Evolutionary conservation across 805 yeast genomes (phyloP).

Genomic region (Saccharomycopsis sp.): DNA sequence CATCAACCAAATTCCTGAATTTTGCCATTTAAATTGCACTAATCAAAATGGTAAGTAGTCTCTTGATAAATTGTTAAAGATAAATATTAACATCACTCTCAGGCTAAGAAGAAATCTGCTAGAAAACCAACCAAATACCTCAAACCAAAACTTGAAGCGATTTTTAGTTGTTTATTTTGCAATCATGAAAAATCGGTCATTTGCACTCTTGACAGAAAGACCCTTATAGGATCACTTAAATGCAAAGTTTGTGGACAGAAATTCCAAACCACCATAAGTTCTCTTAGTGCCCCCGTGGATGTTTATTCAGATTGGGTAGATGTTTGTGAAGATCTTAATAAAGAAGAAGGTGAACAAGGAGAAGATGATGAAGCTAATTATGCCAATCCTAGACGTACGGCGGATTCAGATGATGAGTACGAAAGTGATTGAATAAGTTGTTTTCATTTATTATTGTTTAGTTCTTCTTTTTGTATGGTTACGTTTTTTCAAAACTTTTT

Average conservation of each 20-base stretch:
- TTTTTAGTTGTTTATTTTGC: conserved; percentile 87
- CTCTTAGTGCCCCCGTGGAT: conserved; percentile 77
- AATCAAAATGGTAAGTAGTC: too few species aligned
- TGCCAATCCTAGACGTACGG: conserved; percentile 20
- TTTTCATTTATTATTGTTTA: too few species aligned
- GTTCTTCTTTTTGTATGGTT: too few species aligned
- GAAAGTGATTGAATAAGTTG: too few species aligned
- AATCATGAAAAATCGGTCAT: conserved; percentile 90
- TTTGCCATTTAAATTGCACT: too few species aligned
- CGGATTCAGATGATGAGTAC: conserved; percentile 20
- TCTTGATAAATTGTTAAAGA: too few species aligned
- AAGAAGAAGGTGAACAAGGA: too few species aligned
- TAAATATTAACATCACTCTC: neutral
- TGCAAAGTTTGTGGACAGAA: conserved; percentile 94
- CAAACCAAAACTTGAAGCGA: conserved; percentile 69
- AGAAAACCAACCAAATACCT: conserved; percentile 72
- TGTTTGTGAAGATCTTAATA: conserved; percentile 85
- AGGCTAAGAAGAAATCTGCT: conserved; percentile 60
- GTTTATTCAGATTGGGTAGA: conserved; percentile 97
- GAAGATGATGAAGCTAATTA: conserved; percentile 21
- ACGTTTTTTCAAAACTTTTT: too few species aligned
- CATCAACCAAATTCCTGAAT: too few species aligned
- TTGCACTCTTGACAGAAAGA: conserved; percentile 79
- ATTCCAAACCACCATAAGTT: conserved; percentile 81
- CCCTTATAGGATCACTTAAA: conserved; percentile 69